Conservation (phyloP, 331 rosid species). For the Cydonia oblonga region DNA sequence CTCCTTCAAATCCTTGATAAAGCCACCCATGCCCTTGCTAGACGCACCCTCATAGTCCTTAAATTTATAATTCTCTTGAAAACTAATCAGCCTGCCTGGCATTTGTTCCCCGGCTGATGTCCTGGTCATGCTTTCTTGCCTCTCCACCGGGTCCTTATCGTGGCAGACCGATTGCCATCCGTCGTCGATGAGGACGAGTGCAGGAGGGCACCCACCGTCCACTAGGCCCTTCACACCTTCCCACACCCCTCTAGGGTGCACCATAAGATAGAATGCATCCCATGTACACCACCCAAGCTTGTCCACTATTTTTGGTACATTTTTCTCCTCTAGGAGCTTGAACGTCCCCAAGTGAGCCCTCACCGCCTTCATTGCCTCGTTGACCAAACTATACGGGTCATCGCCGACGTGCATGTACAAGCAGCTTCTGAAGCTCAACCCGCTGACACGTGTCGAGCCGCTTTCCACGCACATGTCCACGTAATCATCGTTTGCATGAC, state of each 20-base stretch:
- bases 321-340: constrained; percentile 47
- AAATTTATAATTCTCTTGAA: constrained; percentile 53
- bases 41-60: constrained; percentile 19
- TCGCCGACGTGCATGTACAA: constrained; percentile 44
- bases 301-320: constrained; percentile 39
- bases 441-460: constrained; percentile 42
- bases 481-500: constrained; percentile 22
- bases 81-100: constrained; percentile 47
- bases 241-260: constrained; percentile 44
- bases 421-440: constrained; percentile 29
- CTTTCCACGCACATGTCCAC: constrained; percentile 52
- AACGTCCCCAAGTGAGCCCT: constrained; percentile 43
- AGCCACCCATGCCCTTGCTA: constrained; percentile 40
- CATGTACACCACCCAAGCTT: constrained; percentile 83
- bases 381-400: constrained; percentile 39
- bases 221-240: constrained; percentile 45
- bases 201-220: constrained; percentile 76
- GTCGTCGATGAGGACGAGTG: constrained; percentile 54
- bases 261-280: constrained; percentile 74
- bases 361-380: constrained; percentile 33
- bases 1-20: constrained; percentile 48
- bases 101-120: constrained; percentile 60
- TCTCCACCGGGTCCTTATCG: constrained; percentile 29
- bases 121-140: constrained; percentile 28
- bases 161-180: constrained; percentile 63